These are phyloP conservation scores for Thinopyrum elongatum DNA, from an alignment of 176 grass and related monocot species.

Conservation along the genomic window DNA sequence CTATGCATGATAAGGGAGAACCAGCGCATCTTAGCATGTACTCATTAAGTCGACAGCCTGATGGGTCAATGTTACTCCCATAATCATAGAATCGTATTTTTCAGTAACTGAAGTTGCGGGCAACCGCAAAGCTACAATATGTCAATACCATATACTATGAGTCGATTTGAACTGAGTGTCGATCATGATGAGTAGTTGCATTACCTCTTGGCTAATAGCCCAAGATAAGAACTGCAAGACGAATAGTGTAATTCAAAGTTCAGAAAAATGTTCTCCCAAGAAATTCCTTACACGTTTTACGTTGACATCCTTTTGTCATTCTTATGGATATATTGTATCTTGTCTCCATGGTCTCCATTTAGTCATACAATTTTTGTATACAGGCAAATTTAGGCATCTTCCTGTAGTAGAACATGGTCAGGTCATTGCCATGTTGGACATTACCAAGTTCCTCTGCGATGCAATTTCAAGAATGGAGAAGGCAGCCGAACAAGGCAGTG, in stretches of 20 bases:
- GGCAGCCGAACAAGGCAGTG: slow-evolving; percentile 74
- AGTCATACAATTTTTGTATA: not conserved
- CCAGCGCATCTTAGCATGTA: not conserved
- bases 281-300: not conserved
- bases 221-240: not conserved
- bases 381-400: slow-evolving; percentile 95
- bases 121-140: too few species aligned
- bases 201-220: not conserved
- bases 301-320: not conserved
- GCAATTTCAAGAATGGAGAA: slow-evolving; percentile 91
- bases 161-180: too few species aligned
- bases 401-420: slow-evolving; percentile 78
- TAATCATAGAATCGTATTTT: not conserved
- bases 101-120: too few species aligned
- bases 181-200: not conserved
- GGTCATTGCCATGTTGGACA: slow-evolving; percentile 85
- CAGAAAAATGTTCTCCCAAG: not conserved
- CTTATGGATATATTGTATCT: not conserved
- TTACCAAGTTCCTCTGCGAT: slow-evolving; percentile 79
- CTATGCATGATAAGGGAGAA: not conserved
- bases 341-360: not conserved
- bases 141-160: too few species aligned
- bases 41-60: not conserved
- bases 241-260: too few species aligned
- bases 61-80: not conserved